Base-by-base conservation (phyloP, 208 protist species). In the Leishmania martiniquensis region DNA sequence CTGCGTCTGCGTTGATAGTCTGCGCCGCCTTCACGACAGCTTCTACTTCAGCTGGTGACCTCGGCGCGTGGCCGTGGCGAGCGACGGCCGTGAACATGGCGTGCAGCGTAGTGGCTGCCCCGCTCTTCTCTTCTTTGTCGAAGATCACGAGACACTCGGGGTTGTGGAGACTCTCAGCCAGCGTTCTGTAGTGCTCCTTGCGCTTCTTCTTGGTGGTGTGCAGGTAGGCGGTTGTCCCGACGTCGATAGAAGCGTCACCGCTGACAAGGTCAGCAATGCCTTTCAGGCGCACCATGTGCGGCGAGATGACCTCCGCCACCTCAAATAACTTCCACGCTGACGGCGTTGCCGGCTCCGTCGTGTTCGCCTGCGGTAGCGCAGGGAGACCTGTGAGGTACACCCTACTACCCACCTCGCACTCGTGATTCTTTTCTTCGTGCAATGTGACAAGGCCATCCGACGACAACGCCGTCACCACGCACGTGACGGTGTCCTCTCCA, bases 361-460 rank as follows among this genome's bases (percentile, higher is more conserved):
- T 86, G 83, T 96, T 96, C 29, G 85, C 75, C 34, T 54, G 52
- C 44, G 79, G 78, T 34, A 94, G 85, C 15, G 83, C 62, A 4
- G 70, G 55, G 29, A 98, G 66, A 0, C 95, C 90, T 1, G 91
- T 97, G 72, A 97, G 93, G 77, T 95, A 96, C 4, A 98, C 89
- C 49, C 82, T 78, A 73, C 90, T 88, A 60, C 95, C 95, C 20
- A 89, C 85, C 82, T 93, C 92, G 57, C 93, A 95, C 72, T 97
- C 94, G 77, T 98, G 95, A 29, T 86, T 87, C 77, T 95, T 91
- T 74, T 98, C 94, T 47, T 97, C 93, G 81, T 97, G 93, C 51
- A 95, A 71, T 32, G 87, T 89, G 34, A 98, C 91, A n/a, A 96
- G 69, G 29, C 89, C 92, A 45, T 96, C 91, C 3, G 76, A 66